These are phyloP conservation scores for Diutina ranongensis DNA, from an alignment of 1,139 yeast species.

Conservation along the genomic window DNA sequence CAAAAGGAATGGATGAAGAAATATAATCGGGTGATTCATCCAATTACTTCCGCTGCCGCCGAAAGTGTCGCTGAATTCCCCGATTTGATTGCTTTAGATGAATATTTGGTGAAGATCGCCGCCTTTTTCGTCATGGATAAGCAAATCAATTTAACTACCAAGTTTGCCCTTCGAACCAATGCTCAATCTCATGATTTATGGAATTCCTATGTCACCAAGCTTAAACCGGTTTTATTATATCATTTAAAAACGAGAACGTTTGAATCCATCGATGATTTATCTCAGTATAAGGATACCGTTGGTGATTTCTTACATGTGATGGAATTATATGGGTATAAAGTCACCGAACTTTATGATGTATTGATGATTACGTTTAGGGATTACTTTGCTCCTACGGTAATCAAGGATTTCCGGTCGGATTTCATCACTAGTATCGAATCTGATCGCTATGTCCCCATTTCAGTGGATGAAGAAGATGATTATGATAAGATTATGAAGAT, in stretches of 20 bases:
- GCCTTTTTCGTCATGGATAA: conserved; percentile 77
- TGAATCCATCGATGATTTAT: conserved; percentile 18
- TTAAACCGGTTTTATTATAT: conserved; percentile 41
- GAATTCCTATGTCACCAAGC: conserved; percentile 53
- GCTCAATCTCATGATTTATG: conserved; percentile 64
- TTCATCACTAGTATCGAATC: conserved; percentile 56
- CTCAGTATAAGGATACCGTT: conserved; percentile 38
- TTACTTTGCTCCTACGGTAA: conserved; percentile 46
- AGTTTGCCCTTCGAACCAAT: conserved; percentile 41
- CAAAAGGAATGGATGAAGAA: conserved; percentile 66
- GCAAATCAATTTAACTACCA: conserved; percentile 45
- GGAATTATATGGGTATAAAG: conserved; percentile 59
- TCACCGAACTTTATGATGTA: conserved; percentile 50
- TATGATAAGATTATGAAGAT: conserved; percentile 52
- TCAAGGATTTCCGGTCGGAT: conserved; percentile 46
- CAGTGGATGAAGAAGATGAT: conserved; percentile 45
- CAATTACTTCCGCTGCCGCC: conserved; percentile 29
- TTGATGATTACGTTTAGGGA: conserved; percentile 47
- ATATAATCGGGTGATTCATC: conserved; percentile 62
- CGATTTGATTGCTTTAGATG: conserved; percentile 29
- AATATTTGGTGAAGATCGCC: conserved; percentile 49
- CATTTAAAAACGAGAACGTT: conserved; percentile 12
- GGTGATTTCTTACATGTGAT: conserved; percentile 70
- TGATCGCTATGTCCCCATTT: conserved; percentile 85
- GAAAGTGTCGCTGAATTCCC: conserved; percentile 13